Evolutionary conservation across 2,329 filamentous ascomycete species (phyloP), one percentile per base, ranked within the genome.

Genomic region (Claviceps monticola): DNA sequence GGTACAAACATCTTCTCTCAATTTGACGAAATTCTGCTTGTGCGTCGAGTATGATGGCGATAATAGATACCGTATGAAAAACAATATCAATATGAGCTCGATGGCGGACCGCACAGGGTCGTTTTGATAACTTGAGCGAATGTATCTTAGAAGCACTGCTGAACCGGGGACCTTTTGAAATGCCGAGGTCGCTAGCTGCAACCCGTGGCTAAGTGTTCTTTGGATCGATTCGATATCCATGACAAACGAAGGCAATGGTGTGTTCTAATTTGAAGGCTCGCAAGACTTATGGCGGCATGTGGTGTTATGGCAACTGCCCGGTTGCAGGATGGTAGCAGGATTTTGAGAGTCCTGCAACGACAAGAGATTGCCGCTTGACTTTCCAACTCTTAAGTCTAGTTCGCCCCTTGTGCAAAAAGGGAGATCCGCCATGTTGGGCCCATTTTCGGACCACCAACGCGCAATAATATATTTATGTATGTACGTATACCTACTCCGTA

Each of bases 71-170:
- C 90, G 82, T 53, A 98, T 85, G 56, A 94, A 94, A 71, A 98
- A 98, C 51, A 98, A 80, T 60, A 98, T 87, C 54, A 98, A 76
- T 58, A 97, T 83, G 49, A 98, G 74, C 70, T 98, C 93, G 59
- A 98, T 88, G 41, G 88, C 88, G 50, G 88, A 95, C 51, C 94
- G 85, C 52, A 97, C 82, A 9, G 93, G 93, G 62, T 98, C 93
- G 65, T 98, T 86, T 72, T 98, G 93, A 73, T 98, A 97, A 66
- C 89, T 95, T 53, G 89, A 95, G 68, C 88, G 88, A 65, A 98
- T 89, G 70, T 98, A 98, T 56, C 93, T 87, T 60, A 95, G 80
- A 62, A 97, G 76, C 60, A 98, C 95, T 43, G 91, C 87, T 34
- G 91, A 97, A 50, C 93, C 93, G 34, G 93, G 94, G 41, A 98